phyloP scores from a whole-genome alignment of 169 alveolate species.

The Amoebophrya sp. region DNA sequence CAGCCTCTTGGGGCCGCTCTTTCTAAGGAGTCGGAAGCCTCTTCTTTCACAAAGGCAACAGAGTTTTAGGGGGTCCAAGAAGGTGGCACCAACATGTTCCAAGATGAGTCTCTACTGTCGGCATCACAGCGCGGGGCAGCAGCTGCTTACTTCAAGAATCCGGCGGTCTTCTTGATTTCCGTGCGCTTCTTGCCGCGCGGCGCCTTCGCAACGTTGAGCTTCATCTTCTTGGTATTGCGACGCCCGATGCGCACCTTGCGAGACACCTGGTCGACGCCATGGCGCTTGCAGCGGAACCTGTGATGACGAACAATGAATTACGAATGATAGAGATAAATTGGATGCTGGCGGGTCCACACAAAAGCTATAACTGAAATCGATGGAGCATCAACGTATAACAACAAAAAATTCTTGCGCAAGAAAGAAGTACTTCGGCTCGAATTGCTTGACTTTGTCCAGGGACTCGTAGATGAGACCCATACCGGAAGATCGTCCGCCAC shows the following conservation, averaged over 20 bases:
- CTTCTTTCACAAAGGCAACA: too few species aligned
- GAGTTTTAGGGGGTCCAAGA: too few species aligned
- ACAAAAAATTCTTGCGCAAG: slow-evolving; percentile 45
- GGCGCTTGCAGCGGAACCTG: slow-evolving; percentile 5
- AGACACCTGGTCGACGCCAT: neutral
- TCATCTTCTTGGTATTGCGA: neutral
- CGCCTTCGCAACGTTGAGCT: neutral
- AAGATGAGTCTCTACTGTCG: too few species aligned
- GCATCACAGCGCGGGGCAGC: too few species aligned
- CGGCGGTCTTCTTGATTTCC: neutral
- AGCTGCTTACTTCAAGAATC: too few species aligned
- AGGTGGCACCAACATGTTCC: too few species aligned
- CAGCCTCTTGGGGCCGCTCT: too few species aligned
- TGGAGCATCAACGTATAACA: too few species aligned
- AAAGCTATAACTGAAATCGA: too few species aligned
- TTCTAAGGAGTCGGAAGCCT: too few species aligned
- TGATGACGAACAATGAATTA: neutral
- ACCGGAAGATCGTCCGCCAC: slow-evolving; percentile 82
- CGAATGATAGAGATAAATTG: too few species aligned
- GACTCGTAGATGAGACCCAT: slow-evolving; percentile 73
- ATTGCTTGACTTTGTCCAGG: slow-evolving; percentile 56
- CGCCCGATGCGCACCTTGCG: neutral
- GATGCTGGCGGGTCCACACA: too few species aligned
- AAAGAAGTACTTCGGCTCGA: slow-evolving; percentile 60
- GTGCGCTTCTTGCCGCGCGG: neutral